These are phyloP conservation scores for Ogataea philodendri DNA, from an alignment of 805 yeast genomes.

Conservation along the genomic window DNA sequence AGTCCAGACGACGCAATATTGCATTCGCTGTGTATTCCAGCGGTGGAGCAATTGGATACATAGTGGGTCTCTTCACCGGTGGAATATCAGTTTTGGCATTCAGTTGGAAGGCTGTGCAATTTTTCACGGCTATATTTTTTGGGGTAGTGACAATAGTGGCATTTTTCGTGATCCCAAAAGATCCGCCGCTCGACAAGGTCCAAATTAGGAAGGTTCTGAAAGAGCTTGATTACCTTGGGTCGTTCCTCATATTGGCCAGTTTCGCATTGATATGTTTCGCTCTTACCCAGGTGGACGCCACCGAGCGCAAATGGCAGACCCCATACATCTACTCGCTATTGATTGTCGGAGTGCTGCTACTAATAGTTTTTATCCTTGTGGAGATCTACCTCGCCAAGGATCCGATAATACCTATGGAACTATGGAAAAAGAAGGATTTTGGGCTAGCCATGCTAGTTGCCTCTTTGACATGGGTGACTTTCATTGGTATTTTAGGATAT, in stretches of 20 bases:
- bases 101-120: slow-evolving; percentile 39
- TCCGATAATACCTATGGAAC: slow-evolving; percentile 42
- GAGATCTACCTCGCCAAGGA: slow-evolving; percentile 35
- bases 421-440: slow-evolving; percentile 39
- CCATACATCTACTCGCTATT: slow-evolving; percentile 40
- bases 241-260: slow-evolving; percentile 34
- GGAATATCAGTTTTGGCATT: slow-evolving; percentile 37
- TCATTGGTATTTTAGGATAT: slow-evolving; percentile 36
- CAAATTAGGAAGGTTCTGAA: slow-evolving; percentile 19
- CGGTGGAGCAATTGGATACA: slow-evolving; percentile 44
- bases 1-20: slow-evolving; percentile 34
- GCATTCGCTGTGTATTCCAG: slow-evolving; percentile 38
- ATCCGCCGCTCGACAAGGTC: slow-evolving; percentile 21
- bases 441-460: slow-evolving; percentile 35
- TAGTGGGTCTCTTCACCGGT: slow-evolving; percentile 39
- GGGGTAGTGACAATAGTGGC: slow-evolving; percentile 25
- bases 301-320: slow-evolving; percentile 40
- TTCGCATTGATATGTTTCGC: slow-evolving; percentile 38
- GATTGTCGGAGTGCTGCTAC: slow-evolving; percentile 34
- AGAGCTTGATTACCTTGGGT: slow-evolving; percentile 39
- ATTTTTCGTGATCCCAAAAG: slow-evolving; percentile 34
- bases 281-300: slow-evolving; percentile 39
- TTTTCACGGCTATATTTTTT: slow-evolving; percentile 37
- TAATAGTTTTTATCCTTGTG: slow-evolving; percentile 32
- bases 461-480: slow-evolving; percentile 36